These are phyloP conservation scores for Phalaenopsis equestris DNA, from an alignment of 106 monocot genomes.

Conservation along the genomic window DNA sequence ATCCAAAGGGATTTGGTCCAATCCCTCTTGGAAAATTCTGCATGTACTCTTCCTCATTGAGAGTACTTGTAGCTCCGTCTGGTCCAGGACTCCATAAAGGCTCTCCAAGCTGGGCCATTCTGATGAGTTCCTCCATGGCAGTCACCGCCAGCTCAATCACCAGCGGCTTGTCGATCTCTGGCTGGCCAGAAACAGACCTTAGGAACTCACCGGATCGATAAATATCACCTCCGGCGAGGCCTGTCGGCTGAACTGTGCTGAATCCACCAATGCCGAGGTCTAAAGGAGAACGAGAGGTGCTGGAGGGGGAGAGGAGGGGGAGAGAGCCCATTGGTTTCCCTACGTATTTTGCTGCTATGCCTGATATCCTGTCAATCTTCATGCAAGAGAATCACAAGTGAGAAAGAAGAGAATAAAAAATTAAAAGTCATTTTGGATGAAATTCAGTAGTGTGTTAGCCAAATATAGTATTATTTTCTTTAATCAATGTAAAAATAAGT, in stretches of 20 bases:
- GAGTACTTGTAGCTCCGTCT: slow-evolving; percentile 25
- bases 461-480: too few relatives aligned
- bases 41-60: slow-evolving; percentile 76
- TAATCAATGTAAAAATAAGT: too few relatives aligned
- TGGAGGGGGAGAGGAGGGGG: slow-evolving; percentile 36
- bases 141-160: slow-evolving; percentile 81
- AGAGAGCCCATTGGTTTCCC: slow-evolving; percentile 60
- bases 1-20: slow-evolving; percentile 50
- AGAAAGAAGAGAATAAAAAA: too few relatives aligned
- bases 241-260: not conserved
- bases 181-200: slow-evolving; percentile 27
- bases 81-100: slow-evolving; percentile 52
- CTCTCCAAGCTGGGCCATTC: slow-evolving; percentile 77
- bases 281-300: slow-evolving; percentile 32
- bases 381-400: not conserved
- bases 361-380: slow-evolving; percentile 83
- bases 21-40: slow-evolving; percentile 65
- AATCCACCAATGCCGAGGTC: slow-evolving; percentile 11
- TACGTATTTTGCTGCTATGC: slow-evolving; percentile 82
- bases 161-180: slow-evolving; percentile 60
- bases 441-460: too few relatives aligned
- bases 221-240: slow-evolving; percentile 21
- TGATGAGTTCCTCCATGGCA: slow-evolving; percentile 88
- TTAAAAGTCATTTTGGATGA: too few relatives aligned
- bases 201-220: slow-evolving; percentile 43